A percentile compares a stretch with the other conserved stretches of the same genome.
phyloP scores from a whole-genome alignment of 2,329 filamentous ascomycete species.

The Xenoacremonium recifei region DNA sequence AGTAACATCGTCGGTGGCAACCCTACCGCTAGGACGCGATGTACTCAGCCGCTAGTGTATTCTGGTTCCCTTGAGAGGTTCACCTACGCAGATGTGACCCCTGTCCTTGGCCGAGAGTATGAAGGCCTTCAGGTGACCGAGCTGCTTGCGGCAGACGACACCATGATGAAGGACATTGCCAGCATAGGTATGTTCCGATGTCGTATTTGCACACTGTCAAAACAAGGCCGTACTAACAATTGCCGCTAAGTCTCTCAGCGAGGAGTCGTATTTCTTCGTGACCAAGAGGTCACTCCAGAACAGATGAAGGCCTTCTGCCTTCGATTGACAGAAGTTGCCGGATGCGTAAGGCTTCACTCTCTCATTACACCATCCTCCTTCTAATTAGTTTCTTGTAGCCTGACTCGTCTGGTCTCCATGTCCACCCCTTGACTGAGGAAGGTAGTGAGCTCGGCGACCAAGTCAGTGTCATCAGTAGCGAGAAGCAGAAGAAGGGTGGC shows the following conservation, averaged over 20 bases:
- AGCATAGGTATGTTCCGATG: constrained; percentile 32
- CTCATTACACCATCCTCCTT: no score
- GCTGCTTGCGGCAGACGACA: constrained; percentile 39
- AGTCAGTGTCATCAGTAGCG: constrained; percentile 55
- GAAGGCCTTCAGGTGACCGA: constrained; percentile 33
- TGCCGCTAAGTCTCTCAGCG: background rate
- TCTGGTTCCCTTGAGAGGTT: constrained; percentile 40
- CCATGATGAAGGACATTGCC: constrained; percentile 52
- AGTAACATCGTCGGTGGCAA: constrained; percentile 30
- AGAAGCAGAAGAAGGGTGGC: constrained; percentile 52
- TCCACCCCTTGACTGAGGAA: constrained; percentile 54
- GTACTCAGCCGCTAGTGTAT: constrained; percentile 36
- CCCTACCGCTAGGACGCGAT: constrained; percentile 26
- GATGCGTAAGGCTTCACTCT: background rate
- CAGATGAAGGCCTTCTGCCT: background rate
- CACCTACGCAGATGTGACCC: constrained; percentile 41
- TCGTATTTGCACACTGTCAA: background rate
- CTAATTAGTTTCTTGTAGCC: background rate
- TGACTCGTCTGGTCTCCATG: constrained; percentile 38
- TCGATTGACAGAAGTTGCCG: background rate
- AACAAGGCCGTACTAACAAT: background rate
- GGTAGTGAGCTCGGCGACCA: constrained; percentile 53
- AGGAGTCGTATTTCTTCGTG: constrained; percentile 35
- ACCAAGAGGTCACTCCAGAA: constrained; percentile 37
- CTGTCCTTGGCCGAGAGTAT: constrained; percentile 51